Evolutionary conservation across 2,329 filamentous ascomycete species (phyloP), one percentile per base, ranked within the genome.

Genomic region (Trichophyton verrucosum): DNA sequence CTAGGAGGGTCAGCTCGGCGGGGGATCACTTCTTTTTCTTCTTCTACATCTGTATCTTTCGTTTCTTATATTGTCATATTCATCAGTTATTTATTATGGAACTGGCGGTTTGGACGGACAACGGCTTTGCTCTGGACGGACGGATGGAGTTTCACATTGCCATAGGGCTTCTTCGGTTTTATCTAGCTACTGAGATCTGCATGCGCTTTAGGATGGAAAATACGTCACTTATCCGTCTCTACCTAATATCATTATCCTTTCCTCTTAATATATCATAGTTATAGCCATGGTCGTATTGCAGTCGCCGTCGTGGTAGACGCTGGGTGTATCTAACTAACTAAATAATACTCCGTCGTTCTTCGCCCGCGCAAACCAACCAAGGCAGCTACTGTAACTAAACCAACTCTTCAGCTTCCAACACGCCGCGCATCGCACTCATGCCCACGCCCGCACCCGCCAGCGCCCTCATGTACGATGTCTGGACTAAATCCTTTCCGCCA

Each of bases 401-500:
- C 27, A 30, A 30, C 27, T 30, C 27, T 30, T 30, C 27, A 30
- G 27, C 27, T 30, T 7, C 27, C 27, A 30, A 6, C 20, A 30
- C 27, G 27, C 27, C 27, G 27, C 40, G 15, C 40, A n/a, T 44
- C 40, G 40, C 40, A n/a, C 40, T 17, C 55, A 17, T n/a, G 57
- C 40, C 38, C 57, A 46, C 46, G 57, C 57, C 13, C 27, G 36
- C 17, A 53, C 49, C 49, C 4, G 59, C 59, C 59, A 20, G 46
- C 38, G 49, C 49, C 13, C 40, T 61, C 63, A 64, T 66, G 66
- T 69, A 69, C 70, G 67, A 78, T 78, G 75, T 75, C 75, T 74
- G 74, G 73, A 68, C 76, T 71, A 71, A 79, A 79, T 76, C 77
- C 77, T 69, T 79, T 79, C 71, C 77, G 77, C 72, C 73, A 70